These are phyloP conservation scores for Anthoceros angustus DNA, from an alignment of 225 moss, liverwort and hornwort species.

Conservation along the genomic window DNA sequence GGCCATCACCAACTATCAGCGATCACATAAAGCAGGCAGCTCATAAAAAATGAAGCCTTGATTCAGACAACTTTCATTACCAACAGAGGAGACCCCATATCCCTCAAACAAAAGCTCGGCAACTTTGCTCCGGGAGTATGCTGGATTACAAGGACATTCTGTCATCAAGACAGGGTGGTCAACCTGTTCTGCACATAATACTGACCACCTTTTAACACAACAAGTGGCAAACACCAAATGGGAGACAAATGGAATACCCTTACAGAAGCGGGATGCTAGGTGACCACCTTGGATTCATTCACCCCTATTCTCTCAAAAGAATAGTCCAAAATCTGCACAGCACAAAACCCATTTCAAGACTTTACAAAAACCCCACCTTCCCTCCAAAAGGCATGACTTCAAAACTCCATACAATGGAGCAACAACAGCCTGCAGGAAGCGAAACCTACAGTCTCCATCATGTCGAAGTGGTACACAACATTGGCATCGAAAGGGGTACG, in stretches of 20 bases:
- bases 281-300: conserved; percentile 38
- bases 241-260: neutral
- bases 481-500: conserved; percentile 93
- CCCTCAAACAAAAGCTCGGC: conserved; percentile 96
- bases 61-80: conserved; percentile 17
- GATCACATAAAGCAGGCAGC: conserved; percentile 3
- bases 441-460: conserved; percentile 85
- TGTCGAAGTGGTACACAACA: conserved; percentile 90
- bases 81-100: conserved; percentile 77
- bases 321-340: conserved; percentile 73
- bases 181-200: conserved; percentile 53
- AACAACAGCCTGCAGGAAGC: neutral
- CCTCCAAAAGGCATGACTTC: neutral
- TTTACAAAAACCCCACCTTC: neutral
- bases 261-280: neutral
- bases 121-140: conserved; percentile 74
- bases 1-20: conserved; percentile 7
- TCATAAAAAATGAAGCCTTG: neutral
- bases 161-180: conserved; percentile 85
- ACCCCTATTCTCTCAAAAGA: conserved; percentile 91
- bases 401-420: neutral
- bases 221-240: neutral
- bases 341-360: neutral
- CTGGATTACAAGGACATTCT: conserved; percentile 76
- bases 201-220: neutral